Percentiles rank a stretch among this genome's conserved stretches.
These are phyloP conservation scores for Trichaptum fuscoviolaceum DNA, from an alignment of 768 basidiomycete species.

Conservation along the genomic window DNA sequence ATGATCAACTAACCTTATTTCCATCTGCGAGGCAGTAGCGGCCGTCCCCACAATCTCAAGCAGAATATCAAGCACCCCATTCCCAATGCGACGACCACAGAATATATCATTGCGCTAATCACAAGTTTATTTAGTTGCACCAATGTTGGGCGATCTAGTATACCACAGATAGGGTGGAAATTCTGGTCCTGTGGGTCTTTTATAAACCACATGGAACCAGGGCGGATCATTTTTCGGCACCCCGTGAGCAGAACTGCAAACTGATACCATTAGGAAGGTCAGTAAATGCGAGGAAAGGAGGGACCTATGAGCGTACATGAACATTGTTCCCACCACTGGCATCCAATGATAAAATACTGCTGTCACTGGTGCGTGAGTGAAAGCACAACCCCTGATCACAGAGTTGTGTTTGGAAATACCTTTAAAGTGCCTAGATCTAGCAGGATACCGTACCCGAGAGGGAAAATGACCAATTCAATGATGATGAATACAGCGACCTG, in stretches of 20 bases:
- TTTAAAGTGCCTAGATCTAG: conserved; percentile 81
- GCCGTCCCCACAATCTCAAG: conserved; percentile 55
- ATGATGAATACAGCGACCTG: no score
- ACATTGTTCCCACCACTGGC: conserved; percentile 88
- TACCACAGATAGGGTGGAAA: conserved; percentile 89
- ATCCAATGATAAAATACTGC: conserved; percentile 91
- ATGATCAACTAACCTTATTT: conserved; percentile 58
- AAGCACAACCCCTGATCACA: conserved; percentile 55
- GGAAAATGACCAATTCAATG: conserved; percentile 86
- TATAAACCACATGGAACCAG: no score
- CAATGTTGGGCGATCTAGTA: conserved; percentile 76
- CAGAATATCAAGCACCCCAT: no score
- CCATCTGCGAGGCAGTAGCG: conserved; percentile 82
- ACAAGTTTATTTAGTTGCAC: conserved; percentile 82
- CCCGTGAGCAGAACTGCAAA: conserved; percentile 84
- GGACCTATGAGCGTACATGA: conserved; percentile 52
- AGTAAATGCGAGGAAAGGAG: not conserved
- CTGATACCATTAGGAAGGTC: conserved; percentile 60
- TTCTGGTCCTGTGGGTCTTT: conserved; percentile 93
- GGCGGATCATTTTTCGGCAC: no score
- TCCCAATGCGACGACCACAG: conserved; percentile 74
- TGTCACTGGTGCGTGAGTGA: conserved; percentile 71
- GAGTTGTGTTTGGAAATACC: conserved; percentile 72
- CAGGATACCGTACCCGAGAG: conserved; percentile 81
- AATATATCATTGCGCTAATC: conserved; percentile 84